Percentiles rank a stretch among this genome's conserved stretches.
These are phyloP conservation scores for Gaultheria prostrata DNA, from an alignment of 148 eudicot genomes.

Conservation along the genomic window DNA sequence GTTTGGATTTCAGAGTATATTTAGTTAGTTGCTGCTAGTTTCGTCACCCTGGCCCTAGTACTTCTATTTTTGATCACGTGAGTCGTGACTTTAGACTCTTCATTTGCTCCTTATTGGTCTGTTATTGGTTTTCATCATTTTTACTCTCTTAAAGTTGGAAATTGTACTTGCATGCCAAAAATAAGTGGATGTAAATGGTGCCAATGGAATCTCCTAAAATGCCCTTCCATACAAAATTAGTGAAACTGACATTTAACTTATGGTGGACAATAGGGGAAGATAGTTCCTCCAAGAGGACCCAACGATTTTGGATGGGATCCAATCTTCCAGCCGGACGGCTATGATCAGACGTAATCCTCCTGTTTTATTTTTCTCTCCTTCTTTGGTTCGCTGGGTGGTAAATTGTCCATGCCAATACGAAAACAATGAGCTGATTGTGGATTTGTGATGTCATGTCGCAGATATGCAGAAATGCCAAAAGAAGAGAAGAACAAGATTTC, in stretches of 20 bases:
- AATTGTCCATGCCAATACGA: background rate
- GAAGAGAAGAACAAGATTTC: constrained; percentile 96
- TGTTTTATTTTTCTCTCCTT: background rate
- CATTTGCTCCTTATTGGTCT: background rate
- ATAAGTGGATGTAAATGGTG: background rate
- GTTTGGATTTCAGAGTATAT: background rate
- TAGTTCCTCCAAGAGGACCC: constrained; percentile 79
- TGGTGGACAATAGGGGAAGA: constrained; percentile 61
- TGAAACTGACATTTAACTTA: constrained; percentile 12
- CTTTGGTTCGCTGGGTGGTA: background rate
- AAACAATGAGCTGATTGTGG: constrained; percentile 7
- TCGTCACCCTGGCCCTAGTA: background rate
- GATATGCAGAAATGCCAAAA: constrained; percentile 93
- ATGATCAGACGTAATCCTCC: constrained; percentile 65
- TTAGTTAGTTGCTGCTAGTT: background rate
- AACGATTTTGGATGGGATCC: constrained; percentile 98
- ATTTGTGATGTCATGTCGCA: constrained; percentile 23
- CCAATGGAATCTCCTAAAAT: background rate
- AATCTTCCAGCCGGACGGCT: constrained; percentile 83
- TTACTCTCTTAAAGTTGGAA: background rate
- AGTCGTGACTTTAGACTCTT: background rate
- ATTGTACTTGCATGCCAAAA: background rate
- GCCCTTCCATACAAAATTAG: background rate
- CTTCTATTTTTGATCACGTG: background rate
- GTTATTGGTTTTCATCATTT: background rate